phyloP scores from a whole-genome alignment of 2,329 filamentous ascomycete genomes.

The Leptosphaerulina australis region DNA sequence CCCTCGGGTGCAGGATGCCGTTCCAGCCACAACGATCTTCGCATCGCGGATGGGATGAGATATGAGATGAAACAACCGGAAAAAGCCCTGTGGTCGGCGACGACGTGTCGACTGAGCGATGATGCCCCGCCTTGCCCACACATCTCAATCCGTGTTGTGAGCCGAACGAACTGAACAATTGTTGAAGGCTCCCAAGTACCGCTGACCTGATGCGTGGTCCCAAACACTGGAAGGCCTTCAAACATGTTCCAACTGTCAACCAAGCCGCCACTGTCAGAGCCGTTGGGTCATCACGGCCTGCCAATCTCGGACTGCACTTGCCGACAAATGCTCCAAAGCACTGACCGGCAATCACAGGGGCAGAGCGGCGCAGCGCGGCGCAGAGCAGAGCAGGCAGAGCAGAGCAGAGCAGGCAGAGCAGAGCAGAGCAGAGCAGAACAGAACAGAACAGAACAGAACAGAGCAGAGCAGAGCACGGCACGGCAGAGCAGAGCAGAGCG shows the following conservation, averaged over 20 bases:
- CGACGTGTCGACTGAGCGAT: conserved; percentile 16
- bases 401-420: conserved; percentile 15
- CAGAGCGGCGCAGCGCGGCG: conserved; percentile 19
- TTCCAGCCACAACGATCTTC: conserved; percentile 34
- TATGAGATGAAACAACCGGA: conserved; percentile 40
- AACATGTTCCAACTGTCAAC: conserved; percentile 23
- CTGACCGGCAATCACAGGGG: conserved; percentile 8
- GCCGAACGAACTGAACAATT: conserved; percentile 17
- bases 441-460: conserved; percentile 1
- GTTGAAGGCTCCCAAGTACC: conserved; percentile 10
- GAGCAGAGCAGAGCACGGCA: conserved; percentile 20
- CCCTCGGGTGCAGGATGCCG: conserved; percentile 25
- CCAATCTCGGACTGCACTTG: conserved; percentile 19
- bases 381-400: conserved; percentile 1
- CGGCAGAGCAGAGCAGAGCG: conserved; percentile 4
- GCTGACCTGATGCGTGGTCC: conserved; percentile 11
- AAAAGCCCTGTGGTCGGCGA: conserved; percentile 24
- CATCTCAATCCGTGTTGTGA: conserved; percentile 22
- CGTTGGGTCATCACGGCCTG: conserved; percentile 18
- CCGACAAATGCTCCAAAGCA: conserved; percentile 11
- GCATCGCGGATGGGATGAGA: conserved; percentile 18
- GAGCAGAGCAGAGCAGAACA: conserved; percentile 17
- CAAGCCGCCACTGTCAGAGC: conserved; percentile 19
- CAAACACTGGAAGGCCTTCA: conserved; percentile 20
- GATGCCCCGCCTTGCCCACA: conserved; percentile 29